Evolutionary conservation across 1,284 basidiomycete genomes (phyloP).

Genomic region (Naganishia sp.): DNA sequence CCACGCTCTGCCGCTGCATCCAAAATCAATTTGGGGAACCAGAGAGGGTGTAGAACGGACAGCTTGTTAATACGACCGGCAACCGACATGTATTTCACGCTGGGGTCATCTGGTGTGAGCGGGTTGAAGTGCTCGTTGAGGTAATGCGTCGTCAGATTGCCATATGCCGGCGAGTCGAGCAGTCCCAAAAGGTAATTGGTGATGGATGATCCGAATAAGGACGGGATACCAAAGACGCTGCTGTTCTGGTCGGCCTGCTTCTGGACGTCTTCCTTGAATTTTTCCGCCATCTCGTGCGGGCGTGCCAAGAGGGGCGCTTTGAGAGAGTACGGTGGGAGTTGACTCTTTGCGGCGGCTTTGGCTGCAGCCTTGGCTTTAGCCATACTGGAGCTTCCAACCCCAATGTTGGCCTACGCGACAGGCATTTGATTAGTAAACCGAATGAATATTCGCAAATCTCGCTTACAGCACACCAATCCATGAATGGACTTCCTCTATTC

Average conservation of each 20-base stretch:
- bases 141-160: slow-evolving; percentile 86
- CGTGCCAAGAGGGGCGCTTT: slow-evolving; percentile 57
- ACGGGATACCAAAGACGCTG: slow-evolving; percentile 31
- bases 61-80: slow-evolving; percentile 74
- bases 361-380: slow-evolving; percentile 38
- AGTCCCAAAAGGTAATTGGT: slow-evolving; percentile 85
- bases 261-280: slow-evolving; percentile 30
- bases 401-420: slow-evolving; percentile 70
- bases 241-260: slow-evolving; percentile 22
- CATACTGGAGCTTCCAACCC: slow-evolving; percentile 64
- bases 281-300: slow-evolving; percentile 29
- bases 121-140: slow-evolving; percentile 89
- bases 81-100: slow-evolving; percentile 88
- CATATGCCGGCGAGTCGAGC: slow-evolving; percentile 95
- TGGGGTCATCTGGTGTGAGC: slow-evolving; percentile 75
- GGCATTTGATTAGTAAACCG: neutral
- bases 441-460: neutral
- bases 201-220: slow-evolving; percentile 55
- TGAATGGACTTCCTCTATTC: slow-evolving; percentile 94
- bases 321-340: slow-evolving; percentile 55
- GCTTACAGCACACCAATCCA: slow-evolving; percentile 94
- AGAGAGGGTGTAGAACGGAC: slow-evolving; percentile 85
- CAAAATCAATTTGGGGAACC: slow-evolving; percentile 91
- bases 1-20: slow-evolving; percentile 63
- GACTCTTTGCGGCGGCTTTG: slow-evolving; percentile 41